Percentiles rank a stretch among this genome's conserved stretches.
These are phyloP conservation scores for Aspergillus hortae DNA, from an alignment of 2,329 filamentous ascomycete genomes.

Conservation along the genomic window DNA sequence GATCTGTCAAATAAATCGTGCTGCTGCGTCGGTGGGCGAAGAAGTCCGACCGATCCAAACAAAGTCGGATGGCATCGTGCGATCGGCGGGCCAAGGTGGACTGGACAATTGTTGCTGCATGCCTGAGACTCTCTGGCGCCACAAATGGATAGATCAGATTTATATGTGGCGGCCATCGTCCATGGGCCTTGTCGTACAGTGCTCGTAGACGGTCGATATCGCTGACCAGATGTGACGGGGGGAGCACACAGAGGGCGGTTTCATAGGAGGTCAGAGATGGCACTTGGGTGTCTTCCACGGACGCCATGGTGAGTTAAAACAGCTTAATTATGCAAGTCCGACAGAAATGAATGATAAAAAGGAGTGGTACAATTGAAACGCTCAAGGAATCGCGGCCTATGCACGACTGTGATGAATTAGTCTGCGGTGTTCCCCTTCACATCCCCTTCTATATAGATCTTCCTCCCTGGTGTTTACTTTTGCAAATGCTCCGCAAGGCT, in stretches of 20 bases:
- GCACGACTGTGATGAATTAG: no score
- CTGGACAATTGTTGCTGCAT: slow-evolving; percentile 1
- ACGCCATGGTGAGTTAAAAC: no score
- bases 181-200: slow-evolving; percentile 6
- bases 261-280: slow-evolving; percentile 1
- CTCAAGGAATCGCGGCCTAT: no score
- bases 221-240: neutral
- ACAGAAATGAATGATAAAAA: no score
- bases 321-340: no score
- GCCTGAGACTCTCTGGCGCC: neutral
- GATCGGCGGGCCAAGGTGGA: neutral
- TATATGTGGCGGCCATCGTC: slow-evolving; percentile 6
- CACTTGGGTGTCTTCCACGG: no score
- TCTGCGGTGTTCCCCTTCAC: no score
- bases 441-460: no score
- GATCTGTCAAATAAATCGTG: slow-evolving; percentile 1
- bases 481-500: no score
- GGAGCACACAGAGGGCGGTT: slow-evolving; percentile 6
- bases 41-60: slow-evolving; percentile 3
- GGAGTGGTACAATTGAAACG: no score
- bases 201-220: slow-evolving; percentile 4
- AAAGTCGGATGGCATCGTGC: neutral
- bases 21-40: slow-evolving; percentile 2
- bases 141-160: slow-evolving; percentile 9
- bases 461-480: no score